Evolutionary conservation across 176 grass and related monocot species (phyloP).

Genomic region (Ananas comosus): DNA sequence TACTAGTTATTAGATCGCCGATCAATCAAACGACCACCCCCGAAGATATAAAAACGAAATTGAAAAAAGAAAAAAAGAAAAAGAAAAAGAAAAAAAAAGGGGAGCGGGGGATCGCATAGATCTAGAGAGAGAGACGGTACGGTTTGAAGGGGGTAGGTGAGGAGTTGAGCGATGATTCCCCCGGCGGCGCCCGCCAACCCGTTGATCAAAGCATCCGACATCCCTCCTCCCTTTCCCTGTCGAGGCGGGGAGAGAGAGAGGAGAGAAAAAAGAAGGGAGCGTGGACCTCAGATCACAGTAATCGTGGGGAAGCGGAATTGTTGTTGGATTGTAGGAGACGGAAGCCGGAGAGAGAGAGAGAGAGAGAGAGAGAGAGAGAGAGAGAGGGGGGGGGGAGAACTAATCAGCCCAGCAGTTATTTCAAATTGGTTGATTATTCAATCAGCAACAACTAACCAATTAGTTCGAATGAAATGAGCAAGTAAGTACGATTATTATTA

Average conservation of each 20-base stretch:
- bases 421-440: too few relatives aligned
- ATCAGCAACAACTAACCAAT: too few relatives aligned
- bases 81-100: neutral
- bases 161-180: constrained; percentile 79
- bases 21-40: constrained; percentile 1
- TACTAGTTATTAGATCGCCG: neutral
- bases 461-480: too few relatives aligned
- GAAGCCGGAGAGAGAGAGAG: neutral
- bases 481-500: too few relatives aligned
- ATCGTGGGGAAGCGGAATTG: neutral
- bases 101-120: neutral
- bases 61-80: constrained; percentile 4
- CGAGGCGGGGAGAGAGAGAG: neutral
- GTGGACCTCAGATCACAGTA: neutral
- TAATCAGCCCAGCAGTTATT: too few relatives aligned
- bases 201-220: constrained; percentile 93
- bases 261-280: neutral
- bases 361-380: too few relatives aligned
- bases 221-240: neutral
- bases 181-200: constrained; percentile 83
- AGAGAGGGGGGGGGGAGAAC: neutral
- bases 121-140: constrained; percentile 18
- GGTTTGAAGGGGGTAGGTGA: constrained; percentile 86
- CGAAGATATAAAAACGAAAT: neutral
- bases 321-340: neutral